These are phyloP conservation scores for Venturia effusa DNA, from an alignment of 2,329 filamentous ascomycete genomes.

Conservation along the genomic window DNA sequence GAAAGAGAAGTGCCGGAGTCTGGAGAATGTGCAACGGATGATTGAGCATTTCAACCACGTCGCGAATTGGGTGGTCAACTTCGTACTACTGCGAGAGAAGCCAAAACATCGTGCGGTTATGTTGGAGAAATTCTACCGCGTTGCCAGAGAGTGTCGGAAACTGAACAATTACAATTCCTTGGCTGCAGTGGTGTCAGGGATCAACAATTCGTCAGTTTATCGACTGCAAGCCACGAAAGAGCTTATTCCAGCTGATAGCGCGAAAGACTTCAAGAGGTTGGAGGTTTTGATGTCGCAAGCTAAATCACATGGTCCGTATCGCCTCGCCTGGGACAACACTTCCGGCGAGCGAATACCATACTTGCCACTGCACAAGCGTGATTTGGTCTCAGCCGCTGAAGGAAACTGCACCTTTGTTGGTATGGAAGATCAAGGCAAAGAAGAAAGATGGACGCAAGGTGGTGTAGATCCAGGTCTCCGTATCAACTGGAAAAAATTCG, in stretches of 20 bases:
- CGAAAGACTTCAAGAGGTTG: conserved; percentile 78
- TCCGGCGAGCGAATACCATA: conserved; percentile 85
- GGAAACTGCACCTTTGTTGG: conserved; percentile 85
- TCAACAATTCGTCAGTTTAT: conserved; percentile 79
- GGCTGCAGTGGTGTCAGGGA: conserved; percentile 84
- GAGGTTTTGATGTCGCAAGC: conserved; percentile 88
- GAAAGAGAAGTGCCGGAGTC: conserved; percentile 63
- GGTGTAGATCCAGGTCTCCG: conserved; percentile 34
- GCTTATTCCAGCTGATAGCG: conserved; percentile 57
- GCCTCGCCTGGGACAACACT: conserved; percentile 95
- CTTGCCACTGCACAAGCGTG: conserved; percentile 77
- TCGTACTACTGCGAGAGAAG: conserved; percentile 74
- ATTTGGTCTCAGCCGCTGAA: conserved; percentile 85
- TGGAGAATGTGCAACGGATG: conserved; percentile 88
- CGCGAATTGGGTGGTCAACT: conserved; percentile 43
- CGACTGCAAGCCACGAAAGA: conserved; percentile 70
- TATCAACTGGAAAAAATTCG: conserved; percentile 98
- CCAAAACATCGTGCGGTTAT: conserved; percentile 87
- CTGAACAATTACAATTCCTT: conserved; percentile 96
- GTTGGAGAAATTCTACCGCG: conserved; percentile 89
- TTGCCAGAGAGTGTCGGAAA: conserved; percentile 73
- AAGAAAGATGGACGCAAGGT: conserved; percentile 2
- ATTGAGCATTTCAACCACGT: conserved; percentile 65
- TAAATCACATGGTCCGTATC: conserved; percentile 88
- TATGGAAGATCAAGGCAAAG: conserved; percentile 21